A percentile compares a stretch with the other conserved stretches of the same genome.
These are phyloP conservation scores for Metrosideros polymorpha DNA, from an alignment of 441 rosid genomes.

Conservation along the genomic window DNA sequence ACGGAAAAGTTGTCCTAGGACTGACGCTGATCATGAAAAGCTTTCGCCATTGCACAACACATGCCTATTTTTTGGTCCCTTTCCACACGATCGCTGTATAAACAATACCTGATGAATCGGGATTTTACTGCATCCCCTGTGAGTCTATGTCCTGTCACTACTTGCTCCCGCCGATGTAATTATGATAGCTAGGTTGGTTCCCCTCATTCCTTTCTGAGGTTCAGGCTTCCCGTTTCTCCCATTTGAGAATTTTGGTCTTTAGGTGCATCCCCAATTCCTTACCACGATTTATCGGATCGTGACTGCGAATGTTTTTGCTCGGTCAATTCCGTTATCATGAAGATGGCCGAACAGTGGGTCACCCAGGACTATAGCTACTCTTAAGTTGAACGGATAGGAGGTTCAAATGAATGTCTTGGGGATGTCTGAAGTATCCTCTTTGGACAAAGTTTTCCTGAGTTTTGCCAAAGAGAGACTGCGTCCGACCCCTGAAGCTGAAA, in stretches of 20 bases:
- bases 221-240: neutral
- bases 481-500: neutral
- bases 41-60: neutral
- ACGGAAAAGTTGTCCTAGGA: slow-evolving; percentile 18
- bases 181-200: neutral
- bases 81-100: neutral
- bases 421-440: neutral
- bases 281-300: neutral
- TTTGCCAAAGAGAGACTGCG: neutral
- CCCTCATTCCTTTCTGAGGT: neutral
- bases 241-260: neutral
- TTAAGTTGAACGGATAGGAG: neutral
- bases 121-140: neutral
- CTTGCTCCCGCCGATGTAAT: neutral
- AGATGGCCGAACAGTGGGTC: neutral
- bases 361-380: neutral
- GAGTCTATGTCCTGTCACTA: neutral
- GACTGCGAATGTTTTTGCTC: neutral
- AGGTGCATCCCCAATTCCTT: neutral
- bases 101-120: neutral
- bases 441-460: neutral
- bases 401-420: neutral
- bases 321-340: neutral
- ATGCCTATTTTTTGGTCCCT: neutral
- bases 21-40: slow-evolving; percentile 1